Evolutionary conservation across 2,329 filamentous ascomycete genomes (phyloP).

Genomic region (Claviceps sp.): DNA sequence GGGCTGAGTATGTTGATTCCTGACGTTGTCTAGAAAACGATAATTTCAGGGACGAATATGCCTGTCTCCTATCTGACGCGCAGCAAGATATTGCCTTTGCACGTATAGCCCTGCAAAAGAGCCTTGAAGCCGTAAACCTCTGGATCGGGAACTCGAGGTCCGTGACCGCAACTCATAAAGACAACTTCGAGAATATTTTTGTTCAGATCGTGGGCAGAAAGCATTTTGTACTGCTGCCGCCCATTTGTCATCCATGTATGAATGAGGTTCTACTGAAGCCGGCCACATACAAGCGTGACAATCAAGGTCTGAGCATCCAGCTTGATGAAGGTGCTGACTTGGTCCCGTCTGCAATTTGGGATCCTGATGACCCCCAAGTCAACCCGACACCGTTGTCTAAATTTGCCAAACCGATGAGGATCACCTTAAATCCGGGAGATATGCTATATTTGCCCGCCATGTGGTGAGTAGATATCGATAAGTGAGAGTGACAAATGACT

Average conservation of each 20-base stretch:
- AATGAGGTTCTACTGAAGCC: slow-evolving; percentile 45
- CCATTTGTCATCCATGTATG: slow-evolving; percentile 54
- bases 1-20: not conserved
- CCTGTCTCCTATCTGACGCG: slow-evolving; percentile 46
- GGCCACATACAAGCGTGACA: slow-evolving; percentile 41
- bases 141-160: slow-evolving; percentile 67
- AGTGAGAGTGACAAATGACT: no score
- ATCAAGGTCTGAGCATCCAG: slow-evolving; percentile 15
- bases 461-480: slow-evolving; percentile 40
- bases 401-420: slow-evolving; percentile 46
- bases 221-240: slow-evolving; percentile 63
- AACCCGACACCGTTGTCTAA: slow-evolving; percentile 44
- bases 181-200: slow-evolving; percentile 79
- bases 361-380: slow-evolving; percentile 45
- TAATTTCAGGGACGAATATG: slow-evolving; percentile 64
- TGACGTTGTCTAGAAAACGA: slow-evolving; percentile 49
- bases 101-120: slow-evolving; percentile 50
- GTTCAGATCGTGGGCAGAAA: slow-evolving; percentile 62
- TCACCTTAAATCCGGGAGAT: slow-evolving; percentile 59
- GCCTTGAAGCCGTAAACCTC: slow-evolving; percentile 66
- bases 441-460: slow-evolving; percentile 73
- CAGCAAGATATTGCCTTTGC: slow-evolving; percentile 57
- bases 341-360: slow-evolving; percentile 62
- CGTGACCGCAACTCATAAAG: slow-evolving; percentile 62
- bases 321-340: slow-evolving; percentile 20